Evolutionary conservation across 164 flowering plant genomes (phyloP), one percentile per base, ranked within the genome.

Genomic region (Santalum album): DNA sequence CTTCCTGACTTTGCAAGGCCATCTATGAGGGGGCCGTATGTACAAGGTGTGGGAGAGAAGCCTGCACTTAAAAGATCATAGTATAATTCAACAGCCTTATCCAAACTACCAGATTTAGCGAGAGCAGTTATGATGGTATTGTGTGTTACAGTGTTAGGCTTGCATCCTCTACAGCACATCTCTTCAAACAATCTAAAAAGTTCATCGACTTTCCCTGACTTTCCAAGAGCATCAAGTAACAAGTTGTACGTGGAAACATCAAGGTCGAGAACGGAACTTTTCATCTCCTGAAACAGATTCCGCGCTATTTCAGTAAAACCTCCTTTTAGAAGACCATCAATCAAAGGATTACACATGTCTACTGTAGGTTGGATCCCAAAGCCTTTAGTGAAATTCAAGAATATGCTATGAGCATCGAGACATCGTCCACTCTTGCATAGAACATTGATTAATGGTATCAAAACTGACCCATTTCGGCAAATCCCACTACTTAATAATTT

Each of bases 21-120:
- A 60, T 89, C 99, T 38, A 92, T 68, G 17, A 92, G 74, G 55
- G 99, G 99, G 26, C 99, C 96, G 64, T 84, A 92, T 14, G 99
- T 92, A 54, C 84, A 78, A 49, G 94, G 84, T 20, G 94, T 84
- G 25, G 96, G 99, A 60, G 73, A 62, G 65, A 86, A 83, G 43
- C 75, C 96, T 57, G 80, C 71, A 58, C 94, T 80, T 39, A 86
- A 40, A 27, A 92, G 85, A 72, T 85, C 78, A 61, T 78, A 89
- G 59, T 75, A 92, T 22, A 78, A 55, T 57, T 82, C 82, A 27
- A 92, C 54, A 49, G 96, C 99, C 60, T 61, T 70, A 38, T 83
- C 83, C 51, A 92, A 42, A 23, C 49, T 62, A 57, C 71, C 61
- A 29, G 77, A 77, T 49, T 74, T 86, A 36, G 79, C 91, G 54